phyloP scores from a whole-genome alignment of 768 basidiomycete species.

The Pleurotus pulmonarius region DNA sequence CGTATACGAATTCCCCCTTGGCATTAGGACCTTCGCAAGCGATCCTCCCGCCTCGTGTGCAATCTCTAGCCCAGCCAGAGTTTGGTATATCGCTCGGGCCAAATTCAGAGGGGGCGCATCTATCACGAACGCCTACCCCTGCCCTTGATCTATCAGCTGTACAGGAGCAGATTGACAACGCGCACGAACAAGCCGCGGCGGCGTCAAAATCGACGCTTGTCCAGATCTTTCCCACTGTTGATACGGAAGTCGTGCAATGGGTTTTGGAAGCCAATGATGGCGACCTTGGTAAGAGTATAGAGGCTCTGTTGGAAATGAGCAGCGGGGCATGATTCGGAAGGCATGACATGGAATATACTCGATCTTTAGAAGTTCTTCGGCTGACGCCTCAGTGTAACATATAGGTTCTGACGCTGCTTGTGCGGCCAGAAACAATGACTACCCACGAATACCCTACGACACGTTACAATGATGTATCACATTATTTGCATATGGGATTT shows the following conservation, averaged over 20 bases:
- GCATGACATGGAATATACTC: too few relatives aligned
- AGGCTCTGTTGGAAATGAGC: conserved; percentile 76
- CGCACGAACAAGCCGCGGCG: conserved; percentile 67
- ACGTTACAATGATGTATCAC: too few relatives aligned
- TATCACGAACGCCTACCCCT: conserved; percentile 70
- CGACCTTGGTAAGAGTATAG: conserved; percentile 88
- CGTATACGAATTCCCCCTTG: conserved; percentile 45
- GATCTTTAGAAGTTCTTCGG: too few relatives aligned
- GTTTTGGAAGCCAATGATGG: conserved; percentile 88
- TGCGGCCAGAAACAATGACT: too few relatives aligned
- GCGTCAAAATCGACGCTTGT: conserved; percentile 73
- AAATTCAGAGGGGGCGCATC: conserved; percentile 26
- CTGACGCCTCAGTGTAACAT: too few relatives aligned
- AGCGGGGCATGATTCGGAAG: conserved; percentile 26
- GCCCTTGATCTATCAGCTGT: conserved; percentile 66
- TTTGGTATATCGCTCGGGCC: conserved; percentile 14
- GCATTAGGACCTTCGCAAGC: conserved; percentile 48
- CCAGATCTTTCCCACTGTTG: conserved; percentile 86
- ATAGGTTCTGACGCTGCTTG: too few relatives aligned
- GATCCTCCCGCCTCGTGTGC: conserved; percentile 33
- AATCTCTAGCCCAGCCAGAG: conserved; percentile 28
- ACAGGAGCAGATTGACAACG: conserved; percentile 74
- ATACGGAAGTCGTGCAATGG: conserved; percentile 81
- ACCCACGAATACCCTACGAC: too few relatives aligned
- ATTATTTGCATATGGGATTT: too few relatives aligned